Conservation (phyloP, 1,139 yeast genomes). For the Kodamaea arcana region DNA sequence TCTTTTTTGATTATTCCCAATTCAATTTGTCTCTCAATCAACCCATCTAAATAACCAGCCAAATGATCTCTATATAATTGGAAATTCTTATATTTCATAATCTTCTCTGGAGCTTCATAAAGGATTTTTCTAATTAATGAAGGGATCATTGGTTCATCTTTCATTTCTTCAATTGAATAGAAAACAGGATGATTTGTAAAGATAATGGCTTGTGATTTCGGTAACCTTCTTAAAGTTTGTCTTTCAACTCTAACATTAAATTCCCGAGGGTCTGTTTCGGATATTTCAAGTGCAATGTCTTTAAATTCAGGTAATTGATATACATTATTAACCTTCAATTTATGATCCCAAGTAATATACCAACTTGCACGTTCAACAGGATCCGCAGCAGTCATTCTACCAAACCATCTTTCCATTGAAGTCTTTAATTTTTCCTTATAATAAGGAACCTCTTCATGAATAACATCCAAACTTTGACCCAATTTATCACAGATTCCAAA, state of each 20-base stretch:
- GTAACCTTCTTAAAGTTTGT: constrained; percentile 48
- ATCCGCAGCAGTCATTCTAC: constrained; percentile 51
- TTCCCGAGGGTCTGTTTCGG: constrained; percentile 36
- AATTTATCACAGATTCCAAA: constrained; percentile 58
- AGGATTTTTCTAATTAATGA: constrained; percentile 58
- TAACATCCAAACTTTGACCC: constrained; percentile 58
- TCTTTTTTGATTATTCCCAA: constrained; percentile 52
- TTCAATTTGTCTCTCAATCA: constrained; percentile 55
- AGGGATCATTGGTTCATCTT: constrained; percentile 73
- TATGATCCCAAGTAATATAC: constrained; percentile 72
- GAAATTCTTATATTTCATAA: constrained; percentile 61
- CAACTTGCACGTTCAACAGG: constrained; percentile 76
- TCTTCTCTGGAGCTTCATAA: constrained; percentile 63
- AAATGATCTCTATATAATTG: constrained; percentile 56
- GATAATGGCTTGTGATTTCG: constrained; percentile 44
- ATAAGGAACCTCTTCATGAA: constrained; percentile 71
- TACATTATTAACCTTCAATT: constrained; percentile 50
- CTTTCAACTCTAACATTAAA: constrained; percentile 60
- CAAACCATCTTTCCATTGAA: constrained; percentile 76
- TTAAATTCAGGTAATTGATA: constrained; percentile 42
- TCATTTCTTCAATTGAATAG: constrained; percentile 71
- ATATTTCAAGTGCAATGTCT: constrained; percentile 26
- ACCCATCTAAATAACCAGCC: constrained; percentile 50
- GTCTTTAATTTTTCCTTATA: constrained; percentile 60
- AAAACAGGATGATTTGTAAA: constrained; percentile 68